Conservation (phyloP, 345 rosid species). For the Eucalyptus pauciflora region DNA sequence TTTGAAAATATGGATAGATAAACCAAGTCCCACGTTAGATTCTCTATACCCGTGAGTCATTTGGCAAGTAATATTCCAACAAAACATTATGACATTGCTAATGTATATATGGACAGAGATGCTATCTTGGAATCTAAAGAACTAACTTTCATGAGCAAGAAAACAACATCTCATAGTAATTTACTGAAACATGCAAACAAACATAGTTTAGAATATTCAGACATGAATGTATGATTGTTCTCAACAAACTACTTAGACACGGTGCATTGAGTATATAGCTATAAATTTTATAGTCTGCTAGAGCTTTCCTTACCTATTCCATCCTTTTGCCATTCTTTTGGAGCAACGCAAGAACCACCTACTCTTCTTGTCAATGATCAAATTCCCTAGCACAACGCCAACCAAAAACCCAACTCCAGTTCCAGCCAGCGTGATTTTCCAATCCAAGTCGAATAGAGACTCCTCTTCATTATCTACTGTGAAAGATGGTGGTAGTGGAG, state of each 20-base stretch:
- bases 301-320: background rate
- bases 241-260: background rate
- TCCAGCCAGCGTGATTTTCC: background rate
- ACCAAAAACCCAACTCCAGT: background rate
- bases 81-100: background rate
- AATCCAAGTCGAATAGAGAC: background rate
- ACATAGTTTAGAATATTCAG: background rate
- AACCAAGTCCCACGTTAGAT: background rate
- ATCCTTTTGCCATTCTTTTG: background rate
- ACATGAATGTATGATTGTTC: rapidly evolving
- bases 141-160: background rate
- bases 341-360: background rate
- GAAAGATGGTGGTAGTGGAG: background rate
- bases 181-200: background rate
- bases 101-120: background rate
- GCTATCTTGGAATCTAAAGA: background rate
- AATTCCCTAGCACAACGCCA: background rate
- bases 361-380: background rate
- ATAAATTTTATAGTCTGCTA: background rate
- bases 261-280: background rate
- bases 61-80: background rate
- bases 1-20: background rate
- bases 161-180: background rate
- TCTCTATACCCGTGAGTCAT: background rate
- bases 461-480: background rate